Evolutionary conservation across 768 basidiomycete genomes (phyloP).

Genomic region (Punctularia strigosozonata): DNA sequence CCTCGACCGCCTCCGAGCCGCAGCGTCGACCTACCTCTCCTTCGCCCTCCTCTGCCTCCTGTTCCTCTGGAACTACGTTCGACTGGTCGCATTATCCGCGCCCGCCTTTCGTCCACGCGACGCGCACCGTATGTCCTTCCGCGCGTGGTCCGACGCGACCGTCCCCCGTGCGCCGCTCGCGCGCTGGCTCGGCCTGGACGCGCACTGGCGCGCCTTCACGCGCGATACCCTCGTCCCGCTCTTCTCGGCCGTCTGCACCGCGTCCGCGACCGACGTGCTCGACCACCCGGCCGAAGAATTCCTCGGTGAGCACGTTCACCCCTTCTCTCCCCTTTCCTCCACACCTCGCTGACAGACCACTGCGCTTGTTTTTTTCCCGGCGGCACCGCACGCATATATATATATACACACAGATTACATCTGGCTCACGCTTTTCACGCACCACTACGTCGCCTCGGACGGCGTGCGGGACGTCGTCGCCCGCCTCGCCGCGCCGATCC

Average conservation of each 20-base stretch:
- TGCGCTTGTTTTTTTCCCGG: not conserved
- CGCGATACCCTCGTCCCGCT: constrained; percentile 45
- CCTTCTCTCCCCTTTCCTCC: too few species aligned
- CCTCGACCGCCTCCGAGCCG: not conserved
- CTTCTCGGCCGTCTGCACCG: constrained; percentile 66
- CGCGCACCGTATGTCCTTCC: constrained; percentile 26
- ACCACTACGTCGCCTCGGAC: constrained; percentile 52
- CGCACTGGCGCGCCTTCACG: constrained; percentile 40
- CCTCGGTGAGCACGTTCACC: constrained; percentile 43
- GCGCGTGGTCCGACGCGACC: constrained; percentile 32
- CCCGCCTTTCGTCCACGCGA: constrained; percentile 26
- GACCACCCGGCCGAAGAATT: constrained; percentile 52
- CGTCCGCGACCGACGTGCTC: constrained; percentile 39
- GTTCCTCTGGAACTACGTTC: constrained; percentile 33
- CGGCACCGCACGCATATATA: not conserved
- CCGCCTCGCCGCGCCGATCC: constrained; percentile 31
- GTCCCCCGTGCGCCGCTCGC: constrained; percentile 30
- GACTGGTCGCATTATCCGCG: constrained; percentile 28
- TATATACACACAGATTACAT: constrained; percentile 42
- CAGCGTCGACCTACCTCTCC: constrained; percentile 15
- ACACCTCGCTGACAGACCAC: too few species aligned
- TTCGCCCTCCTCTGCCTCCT: constrained; percentile 32
- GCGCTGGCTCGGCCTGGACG: constrained; percentile 33
- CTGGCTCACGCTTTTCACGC: constrained; percentile 52
- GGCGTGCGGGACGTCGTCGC: constrained; percentile 50